phyloP scores from a whole-genome alignment of 2,329 filamentous ascomycete species.

The Arthrobotrys musiformis region DNA sequence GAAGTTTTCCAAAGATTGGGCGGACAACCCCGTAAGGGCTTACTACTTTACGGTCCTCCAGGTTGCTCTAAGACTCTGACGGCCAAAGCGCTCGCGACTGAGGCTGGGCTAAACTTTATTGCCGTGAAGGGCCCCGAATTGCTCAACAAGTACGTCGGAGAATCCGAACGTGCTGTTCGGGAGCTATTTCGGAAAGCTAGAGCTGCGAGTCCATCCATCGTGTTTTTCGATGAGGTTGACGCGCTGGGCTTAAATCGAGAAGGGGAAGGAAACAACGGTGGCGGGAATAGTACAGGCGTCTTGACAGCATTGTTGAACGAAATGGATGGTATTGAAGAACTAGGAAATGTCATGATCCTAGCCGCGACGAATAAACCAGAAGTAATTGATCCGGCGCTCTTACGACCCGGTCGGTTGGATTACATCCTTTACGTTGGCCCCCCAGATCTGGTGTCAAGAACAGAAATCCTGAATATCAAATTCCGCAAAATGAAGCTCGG shows the following conservation, averaged over 20 bases:
- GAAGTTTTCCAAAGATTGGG: slow-evolving; percentile 59
- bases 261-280: slow-evolving; percentile 57
- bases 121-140: slow-evolving; percentile 76
- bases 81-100: slow-evolving; percentile 74
- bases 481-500: slow-evolving; percentile 67
- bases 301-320: slow-evolving; percentile 75
- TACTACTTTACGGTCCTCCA: slow-evolving; percentile 74
- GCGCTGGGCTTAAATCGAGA: slow-evolving; percentile 70
- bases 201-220: slow-evolving; percentile 73
- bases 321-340: slow-evolving; percentile 75
- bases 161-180: slow-evolving; percentile 73
- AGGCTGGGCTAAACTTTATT: slow-evolving; percentile 74
- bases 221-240: slow-evolving; percentile 79
- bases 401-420: slow-evolving; percentile 73
- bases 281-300: slow-evolving; percentile 66
- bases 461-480: slow-evolving; percentile 71
- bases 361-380: slow-evolving; percentile 76
- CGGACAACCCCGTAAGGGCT: slow-evolving; percentile 69
- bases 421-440: slow-evolving; percentile 73
- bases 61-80: slow-evolving; percentile 76
- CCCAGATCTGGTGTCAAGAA: slow-evolving; percentile 70
- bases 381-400: slow-evolving; percentile 71
- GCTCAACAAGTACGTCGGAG: slow-evolving; percentile 76
- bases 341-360: slow-evolving; percentile 73
- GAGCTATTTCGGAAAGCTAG: slow-evolving; percentile 75